Base-by-base conservation (phyloP, 495 filamentous ascomycete species). In the Trichoderma gamsii region DNA sequence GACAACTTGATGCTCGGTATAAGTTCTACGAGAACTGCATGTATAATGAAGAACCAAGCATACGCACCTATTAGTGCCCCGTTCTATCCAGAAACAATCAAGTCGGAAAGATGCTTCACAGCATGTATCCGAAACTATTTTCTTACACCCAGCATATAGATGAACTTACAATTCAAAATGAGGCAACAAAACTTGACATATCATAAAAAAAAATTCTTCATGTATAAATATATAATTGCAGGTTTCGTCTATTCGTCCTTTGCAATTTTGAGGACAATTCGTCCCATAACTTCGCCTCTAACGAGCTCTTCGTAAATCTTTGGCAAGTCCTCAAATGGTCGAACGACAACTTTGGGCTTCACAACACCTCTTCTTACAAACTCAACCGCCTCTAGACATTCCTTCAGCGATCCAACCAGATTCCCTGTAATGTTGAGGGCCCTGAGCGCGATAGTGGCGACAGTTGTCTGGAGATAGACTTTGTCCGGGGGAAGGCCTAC, bases 341-440 rank as follows among this genome's bases (percentile, higher is more conserved):
- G 73, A 1, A 84, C 73, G 65, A 78, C 74, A 38, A 83, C 74
- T 43, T 76, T 78, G 29, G 82, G 81, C 56, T 80, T 82, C 41
- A 84, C 80, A 21, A 82, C 68, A 2, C 82, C 80, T 18, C 77
- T 75, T 44, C 78, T 71, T 0, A 82, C 81, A 61, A 83, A 66
- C 29, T 83, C 80, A 43, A 83, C 80, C 0, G 81, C 82, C 66
- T 83, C 82, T 77, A 83, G 77, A 63, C 80, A 84, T 69, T 83
- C 82, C 68, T 82, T 82, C 72, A 83, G 70, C 3, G 78, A 83
- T 0, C 81, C 82, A 16, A 83, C 77, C 59, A 85, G 71, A 38
- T 81, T 85, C 15, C 81, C 81, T 0, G 76, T 77, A 43, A 83
- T 80, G 52, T 69, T 74, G 11, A 84, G 70, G 0, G 81, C 81